Conservation (phyloP, 257 asterid species). For the Handroanthus guayacan region DNA sequence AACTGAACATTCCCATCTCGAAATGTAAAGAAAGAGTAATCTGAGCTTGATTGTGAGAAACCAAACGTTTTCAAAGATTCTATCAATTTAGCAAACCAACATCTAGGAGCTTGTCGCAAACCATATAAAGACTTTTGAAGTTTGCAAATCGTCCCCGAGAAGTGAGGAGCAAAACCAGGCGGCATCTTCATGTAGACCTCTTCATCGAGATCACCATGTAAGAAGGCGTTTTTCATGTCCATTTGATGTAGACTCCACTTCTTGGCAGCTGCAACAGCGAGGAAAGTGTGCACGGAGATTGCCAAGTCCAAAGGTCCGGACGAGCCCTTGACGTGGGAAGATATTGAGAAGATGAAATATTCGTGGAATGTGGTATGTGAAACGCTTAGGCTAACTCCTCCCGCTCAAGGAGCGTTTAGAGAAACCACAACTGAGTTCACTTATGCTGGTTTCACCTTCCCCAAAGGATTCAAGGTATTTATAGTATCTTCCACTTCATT, state of each 20-base stretch:
- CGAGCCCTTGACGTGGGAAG: constrained; percentile 47
- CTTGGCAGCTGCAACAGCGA: neutral
- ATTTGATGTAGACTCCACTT: neutral
- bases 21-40: neutral
- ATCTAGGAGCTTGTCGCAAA: too few relatives aligned
- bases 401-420: constrained; percentile 41
- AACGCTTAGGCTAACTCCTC: constrained; percentile 37
- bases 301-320: constrained; percentile 23
- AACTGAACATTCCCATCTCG: neutral
- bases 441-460: constrained; percentile 40
- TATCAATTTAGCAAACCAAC: too few relatives aligned
- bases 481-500: too few relatives aligned
- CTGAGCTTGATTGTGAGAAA: neutral
- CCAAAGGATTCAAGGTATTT: constrained; percentile 46
- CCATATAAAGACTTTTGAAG: neutral
- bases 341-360: constrained; percentile 47
- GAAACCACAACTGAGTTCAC: constrained; percentile 37
- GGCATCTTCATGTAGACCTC: neutral
- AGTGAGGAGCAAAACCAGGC: neutral
- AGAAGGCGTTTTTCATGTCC: neutral
- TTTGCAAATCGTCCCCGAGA: neutral
- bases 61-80: too few relatives aligned
- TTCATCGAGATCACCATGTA: too few relatives aligned
- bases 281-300: neutral
- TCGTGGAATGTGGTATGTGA: constrained; percentile 44